Evolutionary conservation across 108 stramenopile species (phyloP).

Genomic region (Licmophora abbreviata): DNA sequence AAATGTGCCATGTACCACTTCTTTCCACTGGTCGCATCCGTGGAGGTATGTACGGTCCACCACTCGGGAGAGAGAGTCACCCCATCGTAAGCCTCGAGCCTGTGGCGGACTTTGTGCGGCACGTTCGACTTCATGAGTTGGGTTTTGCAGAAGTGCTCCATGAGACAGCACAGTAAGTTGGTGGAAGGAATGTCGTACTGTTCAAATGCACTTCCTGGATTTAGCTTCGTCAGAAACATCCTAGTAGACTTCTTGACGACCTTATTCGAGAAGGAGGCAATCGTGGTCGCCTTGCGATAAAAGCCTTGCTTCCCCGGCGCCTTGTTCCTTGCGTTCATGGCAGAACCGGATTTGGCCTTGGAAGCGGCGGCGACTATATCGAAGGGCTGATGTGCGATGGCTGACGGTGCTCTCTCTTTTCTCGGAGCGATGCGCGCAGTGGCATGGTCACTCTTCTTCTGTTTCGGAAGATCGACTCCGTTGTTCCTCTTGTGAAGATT

Average conservation of each 20-base stretch:
- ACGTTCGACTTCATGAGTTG: neutral
- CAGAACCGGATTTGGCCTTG: neutral
- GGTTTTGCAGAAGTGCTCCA: neutral
- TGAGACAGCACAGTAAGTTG: neutral
- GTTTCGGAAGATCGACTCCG: neutral
- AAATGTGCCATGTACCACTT: too few species aligned
- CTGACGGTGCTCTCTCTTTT: neutral
- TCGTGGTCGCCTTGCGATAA: neutral
- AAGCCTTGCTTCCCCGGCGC: neutral
- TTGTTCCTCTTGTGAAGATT: conserved; percentile 3
- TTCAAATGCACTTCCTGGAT: neutral
- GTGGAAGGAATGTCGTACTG: neutral
- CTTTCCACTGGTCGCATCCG: too few species aligned
- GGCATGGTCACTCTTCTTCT: neutral
- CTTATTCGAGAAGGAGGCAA: neutral
- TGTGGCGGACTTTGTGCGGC: too few species aligned
- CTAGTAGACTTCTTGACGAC: neutral
- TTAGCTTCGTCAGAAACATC: neutral
- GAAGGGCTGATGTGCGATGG: neutral
- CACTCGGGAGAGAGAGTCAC: too few species aligned
- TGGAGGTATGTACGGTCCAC: too few species aligned
- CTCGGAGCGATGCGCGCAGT: neutral
- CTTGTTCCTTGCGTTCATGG: neutral
- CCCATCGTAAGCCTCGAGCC: too few species aligned
- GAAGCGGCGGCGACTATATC: neutral